Percentiles rank a stretch among this genome's conserved stretches.
phyloP scores from a whole-genome alignment of 345 rosid species.

The Eucalyptus erythrocorys region DNA sequence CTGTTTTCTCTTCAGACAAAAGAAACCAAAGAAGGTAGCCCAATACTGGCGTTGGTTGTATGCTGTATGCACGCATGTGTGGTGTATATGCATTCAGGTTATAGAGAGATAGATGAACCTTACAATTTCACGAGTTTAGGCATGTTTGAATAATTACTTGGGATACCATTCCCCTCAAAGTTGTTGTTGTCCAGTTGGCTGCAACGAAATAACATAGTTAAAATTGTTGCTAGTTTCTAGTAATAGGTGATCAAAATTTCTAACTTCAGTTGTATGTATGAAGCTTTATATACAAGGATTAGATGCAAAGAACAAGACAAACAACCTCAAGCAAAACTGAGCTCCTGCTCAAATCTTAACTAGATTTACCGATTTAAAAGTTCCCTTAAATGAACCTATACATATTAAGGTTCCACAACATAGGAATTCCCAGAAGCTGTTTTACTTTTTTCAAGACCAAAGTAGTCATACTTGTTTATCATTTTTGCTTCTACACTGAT shows the following conservation, averaged over 20 bases:
- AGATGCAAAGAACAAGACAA: neutral
- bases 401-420: neutral
- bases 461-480: neutral
- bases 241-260: neutral
- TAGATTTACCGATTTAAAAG: neutral
- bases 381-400: neutral
- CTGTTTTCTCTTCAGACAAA: neutral
- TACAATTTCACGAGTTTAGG: slow-evolving; percentile 73
- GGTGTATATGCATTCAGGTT: neutral
- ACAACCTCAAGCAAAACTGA: neutral
- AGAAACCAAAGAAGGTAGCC: neutral
- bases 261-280: neutral
- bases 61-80: neutral
- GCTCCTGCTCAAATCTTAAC: neutral
- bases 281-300: neutral
- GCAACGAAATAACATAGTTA: slow-evolving; percentile 5
- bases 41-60: neutral
- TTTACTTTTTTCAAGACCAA: neutral
- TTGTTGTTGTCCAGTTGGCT: slow-evolving; percentile 95
- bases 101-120: slow-evolving; percentile 12
- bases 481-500: neutral
- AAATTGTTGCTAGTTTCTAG: neutral
- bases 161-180: slow-evolving; percentile 70
- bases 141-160: slow-evolving; percentile 62
- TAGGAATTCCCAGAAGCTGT: neutral